Evolutionary conservation across 805 yeast genomes (phyloP), one percentile per base, ranked within the genome.

Genomic region (Candida dajiaensis): DNA sequence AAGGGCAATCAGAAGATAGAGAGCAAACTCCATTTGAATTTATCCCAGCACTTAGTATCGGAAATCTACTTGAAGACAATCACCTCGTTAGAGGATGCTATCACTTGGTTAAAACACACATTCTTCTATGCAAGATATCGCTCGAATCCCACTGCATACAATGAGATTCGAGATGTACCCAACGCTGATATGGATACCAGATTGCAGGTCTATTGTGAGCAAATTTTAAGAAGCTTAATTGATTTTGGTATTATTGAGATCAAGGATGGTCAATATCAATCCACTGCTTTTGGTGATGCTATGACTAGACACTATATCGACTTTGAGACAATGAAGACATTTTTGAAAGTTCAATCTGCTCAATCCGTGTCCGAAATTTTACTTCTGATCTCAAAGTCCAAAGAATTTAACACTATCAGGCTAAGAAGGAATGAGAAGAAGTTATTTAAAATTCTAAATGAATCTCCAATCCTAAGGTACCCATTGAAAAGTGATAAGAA

Each of bases 221-320:
- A 48, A 0, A 59, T 67, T 8, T 44, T 77, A 4, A 50, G 60
- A 8, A 63, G 62, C 21, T 58, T 77, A 18, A 40, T 58, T 6
- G 56, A 57, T 12, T 62, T 62, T 13, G 44, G 59, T n/a, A 51
- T 78, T 6, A 58, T 72, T 9, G 50, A 52, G 7, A 16, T 49
- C 3, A 37, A 46, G 3, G 49, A 47, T 6, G 48, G 45, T 0
- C 45, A 37, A 2, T 64, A 59, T 22, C 37, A 45, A 6, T 63
- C 73, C 23, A 69, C 81, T 0, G 53, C 63, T 0, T 74, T 57
- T 58, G 82, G 83, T 0, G 54, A 59, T 26, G 65, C 81, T 0
- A 70, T 79, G 81, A 67, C 75, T 2, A 69, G 66, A 44, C 74
- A 75, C 49, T 77, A 76, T 53, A 59, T 79, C 4, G 46, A 59